phyloP scores from a whole-genome alignment of 2,329 filamentous ascomycete species.

The Alternaria atra region DNA sequence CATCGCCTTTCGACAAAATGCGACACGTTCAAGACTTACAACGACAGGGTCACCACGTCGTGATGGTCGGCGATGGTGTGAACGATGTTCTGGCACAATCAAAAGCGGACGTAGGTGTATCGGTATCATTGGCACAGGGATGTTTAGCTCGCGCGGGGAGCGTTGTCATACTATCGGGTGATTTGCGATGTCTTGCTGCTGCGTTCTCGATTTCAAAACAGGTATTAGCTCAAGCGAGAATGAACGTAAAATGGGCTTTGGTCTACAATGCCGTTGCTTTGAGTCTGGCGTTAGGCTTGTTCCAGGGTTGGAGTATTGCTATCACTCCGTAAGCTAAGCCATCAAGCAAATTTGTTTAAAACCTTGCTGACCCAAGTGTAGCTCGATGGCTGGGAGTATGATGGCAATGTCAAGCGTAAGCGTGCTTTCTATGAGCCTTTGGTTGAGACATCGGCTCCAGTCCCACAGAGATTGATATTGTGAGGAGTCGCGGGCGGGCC shows the following conservation, averaged over 20 bases:
- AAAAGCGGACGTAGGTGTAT: conserved; percentile 14
- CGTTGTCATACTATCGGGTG: conserved; percentile 12
- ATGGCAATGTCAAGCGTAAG: conserved; percentile 9
- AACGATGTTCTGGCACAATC: conserved; percentile 15
- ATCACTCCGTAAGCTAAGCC: neutral
- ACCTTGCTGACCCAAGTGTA: neutral
- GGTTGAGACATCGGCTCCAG: neutral
- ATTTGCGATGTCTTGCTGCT: neutral
- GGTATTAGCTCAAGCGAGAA: neutral
- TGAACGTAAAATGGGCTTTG: neutral
- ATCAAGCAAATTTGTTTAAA: neutral
- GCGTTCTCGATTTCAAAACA: neutral
- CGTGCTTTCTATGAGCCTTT: conserved; percentile 11
- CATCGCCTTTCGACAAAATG: conserved; percentile 15
- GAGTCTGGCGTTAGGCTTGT: neutral
- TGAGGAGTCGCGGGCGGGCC: no score
- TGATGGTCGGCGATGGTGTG: conserved; percentile 16
- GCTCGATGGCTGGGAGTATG: conserved; percentile 2
- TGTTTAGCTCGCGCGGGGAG: conserved; percentile 11
- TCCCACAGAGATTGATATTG: neutral
- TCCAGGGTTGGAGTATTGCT: neutral
- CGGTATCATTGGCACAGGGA: conserved; percentile 13
- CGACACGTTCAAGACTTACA: conserved; percentile 8
- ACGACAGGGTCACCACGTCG: conserved; percentile 7
- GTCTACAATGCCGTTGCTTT: neutral